These are phyloP conservation scores for Rutstroemia sp. DNA, from an alignment of 2,329 filamentous ascomycete species.

Conservation along the genomic window DNA sequence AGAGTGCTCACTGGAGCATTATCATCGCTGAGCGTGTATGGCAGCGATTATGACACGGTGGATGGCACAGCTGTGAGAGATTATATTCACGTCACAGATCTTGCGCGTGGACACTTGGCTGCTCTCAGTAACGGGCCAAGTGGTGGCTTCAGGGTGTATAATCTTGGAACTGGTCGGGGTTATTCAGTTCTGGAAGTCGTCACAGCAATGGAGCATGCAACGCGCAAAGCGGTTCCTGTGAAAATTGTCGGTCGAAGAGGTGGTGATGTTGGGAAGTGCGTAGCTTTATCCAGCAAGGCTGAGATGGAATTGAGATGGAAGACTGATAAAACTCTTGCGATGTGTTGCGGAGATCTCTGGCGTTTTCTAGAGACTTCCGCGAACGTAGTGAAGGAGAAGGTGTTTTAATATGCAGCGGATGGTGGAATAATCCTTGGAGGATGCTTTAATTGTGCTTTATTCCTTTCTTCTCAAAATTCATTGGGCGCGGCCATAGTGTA, in stretches of 20 bases:
- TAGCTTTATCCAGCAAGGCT: conserved; percentile 35
- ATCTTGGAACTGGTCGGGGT: conserved; percentile 39
- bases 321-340: conserved; percentile 23
- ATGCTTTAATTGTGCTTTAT: neutral
- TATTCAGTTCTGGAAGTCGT: conserved; percentile 40
- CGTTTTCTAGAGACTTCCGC: conserved; percentile 15
- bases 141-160: conserved; percentile 37
- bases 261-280: conserved; percentile 38
- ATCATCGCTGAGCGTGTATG: conserved; percentile 51
- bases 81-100: conserved; percentile 60
- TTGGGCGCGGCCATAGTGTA: too few species aligned
- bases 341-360: conserved; percentile 21
- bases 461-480: too few species aligned
- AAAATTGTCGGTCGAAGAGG: conserved; percentile 32
- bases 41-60: conserved; percentile 55
- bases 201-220: conserved; percentile 33
- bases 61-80: conserved; percentile 61
- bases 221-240: conserved; percentile 32
- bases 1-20: conserved; percentile 51
- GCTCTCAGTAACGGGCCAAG: conserved; percentile 36
- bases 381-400: too few species aligned
- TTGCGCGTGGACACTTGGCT: conserved; percentile 56
- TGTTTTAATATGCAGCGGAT: neutral
- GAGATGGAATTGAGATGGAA: conserved; percentile 37
- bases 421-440: neutral